Conservation (phyloP, 208 protist genomes). For the Phytomonas sp. region DNA sequence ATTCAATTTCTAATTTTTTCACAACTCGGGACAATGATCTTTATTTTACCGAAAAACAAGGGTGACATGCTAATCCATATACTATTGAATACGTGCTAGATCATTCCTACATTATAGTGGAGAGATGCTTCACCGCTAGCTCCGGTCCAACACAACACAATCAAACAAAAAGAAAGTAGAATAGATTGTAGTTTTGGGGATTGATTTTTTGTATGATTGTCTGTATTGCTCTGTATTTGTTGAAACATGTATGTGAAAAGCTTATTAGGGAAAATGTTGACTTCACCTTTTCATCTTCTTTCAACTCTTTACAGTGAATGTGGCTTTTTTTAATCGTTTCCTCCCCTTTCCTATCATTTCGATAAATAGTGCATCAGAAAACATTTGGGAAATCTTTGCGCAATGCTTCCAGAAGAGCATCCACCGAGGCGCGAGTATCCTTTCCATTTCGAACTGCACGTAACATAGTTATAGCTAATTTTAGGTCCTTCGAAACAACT, state of each 20-base stretch:
- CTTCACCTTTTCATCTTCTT: background rate
- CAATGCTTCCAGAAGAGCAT: conserved; percentile 69
- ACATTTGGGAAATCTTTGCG: conserved; percentile 57
- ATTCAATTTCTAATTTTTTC: background rate
- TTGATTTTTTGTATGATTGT: background rate
- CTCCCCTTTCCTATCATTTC: background rate
- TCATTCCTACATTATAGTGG: background rate
- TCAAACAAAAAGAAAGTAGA: background rate
- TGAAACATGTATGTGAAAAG: background rate
- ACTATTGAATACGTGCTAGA: background rate
- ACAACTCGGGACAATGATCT: background rate
- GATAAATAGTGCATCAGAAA: conserved; percentile 17
- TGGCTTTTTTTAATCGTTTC: too few species aligned
- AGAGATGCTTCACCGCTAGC: background rate
- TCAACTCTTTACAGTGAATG: background rate
- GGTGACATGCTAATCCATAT: background rate
- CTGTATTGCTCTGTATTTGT: background rate
- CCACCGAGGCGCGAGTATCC: conserved; percentile 52
- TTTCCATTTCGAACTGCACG: conserved; percentile 50
- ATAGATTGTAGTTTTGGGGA: background rate
- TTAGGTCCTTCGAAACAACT: conserved; percentile 37
- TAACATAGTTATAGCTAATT: conserved; percentile 54
- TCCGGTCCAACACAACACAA: background rate
- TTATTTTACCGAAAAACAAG: background rate
- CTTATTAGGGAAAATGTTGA: background rate